Conservation (phyloP, 192 early-diverging fungal species). For the Coemansia furcata region DNA sequence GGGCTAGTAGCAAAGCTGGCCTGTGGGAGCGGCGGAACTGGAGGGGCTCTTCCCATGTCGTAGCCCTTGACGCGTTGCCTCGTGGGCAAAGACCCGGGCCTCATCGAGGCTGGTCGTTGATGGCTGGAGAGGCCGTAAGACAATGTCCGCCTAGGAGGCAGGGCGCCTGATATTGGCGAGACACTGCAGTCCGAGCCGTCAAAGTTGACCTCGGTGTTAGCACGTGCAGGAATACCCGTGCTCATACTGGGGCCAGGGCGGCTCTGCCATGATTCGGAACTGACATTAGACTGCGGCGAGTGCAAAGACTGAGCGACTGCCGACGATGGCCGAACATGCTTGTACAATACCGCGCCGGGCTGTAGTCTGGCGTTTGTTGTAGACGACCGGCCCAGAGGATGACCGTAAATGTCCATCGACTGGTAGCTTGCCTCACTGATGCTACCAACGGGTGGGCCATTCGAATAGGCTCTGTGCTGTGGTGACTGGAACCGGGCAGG, state of each 20-base stretch:
- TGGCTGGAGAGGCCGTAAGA: conserved; percentile 20
- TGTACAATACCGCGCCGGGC: conserved; percentile 30
- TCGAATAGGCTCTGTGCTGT: not conserved
- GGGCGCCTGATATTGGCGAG: conserved; percentile 9
- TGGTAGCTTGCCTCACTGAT: conserved; percentile 1
- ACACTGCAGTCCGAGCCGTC: conserved; percentile 27
- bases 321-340: conserved; percentile 6
- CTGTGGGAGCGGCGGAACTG: conserved; percentile 43
- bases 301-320: conserved; percentile 6
- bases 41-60: conserved; percentile 8
- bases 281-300: conserved; percentile 12
- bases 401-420: not conserved
- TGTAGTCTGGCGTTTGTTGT: conserved; percentile 19
- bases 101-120: not conserved
- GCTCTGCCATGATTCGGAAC: conserved; percentile 52
- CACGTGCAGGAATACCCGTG: conserved; percentile 16
- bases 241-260: conserved; percentile 20
- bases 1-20: not conserved
- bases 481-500: not conserved
- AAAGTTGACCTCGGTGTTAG: conserved; percentile 31
- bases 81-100: not conserved
- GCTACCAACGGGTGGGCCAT: not conserved
- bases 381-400: not conserved
- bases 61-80: not conserved
- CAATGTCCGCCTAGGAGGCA: conserved; percentile 15